These are phyloP conservation scores for Leucosporidium scottii DNA, from an alignment of 768 basidiomycete species.

Conservation along the genomic window DNA sequence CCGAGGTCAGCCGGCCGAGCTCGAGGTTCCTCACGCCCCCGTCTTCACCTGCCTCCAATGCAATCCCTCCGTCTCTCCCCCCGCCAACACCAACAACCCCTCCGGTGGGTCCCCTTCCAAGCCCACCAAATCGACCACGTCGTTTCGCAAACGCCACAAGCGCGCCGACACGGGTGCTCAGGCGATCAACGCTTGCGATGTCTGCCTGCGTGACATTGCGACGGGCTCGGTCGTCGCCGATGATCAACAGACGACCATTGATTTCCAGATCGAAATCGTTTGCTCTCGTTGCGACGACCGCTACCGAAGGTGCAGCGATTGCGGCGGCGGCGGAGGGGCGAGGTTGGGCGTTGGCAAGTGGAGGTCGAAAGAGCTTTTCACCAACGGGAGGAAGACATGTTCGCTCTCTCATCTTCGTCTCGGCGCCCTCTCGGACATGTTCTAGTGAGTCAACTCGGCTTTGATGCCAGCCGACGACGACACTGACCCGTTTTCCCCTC, in stretches of 20 bases:
- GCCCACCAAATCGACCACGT: neutral
- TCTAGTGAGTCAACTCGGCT: neutral
- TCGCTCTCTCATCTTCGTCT: constrained; percentile 38
- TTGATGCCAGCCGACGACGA: neutral
- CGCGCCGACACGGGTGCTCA: neutral
- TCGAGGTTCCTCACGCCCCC: constrained; percentile 24
- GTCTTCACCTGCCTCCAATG: constrained; percentile 8
- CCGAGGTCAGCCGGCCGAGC: constrained; percentile 27
- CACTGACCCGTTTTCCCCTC: constrained; percentile 6
- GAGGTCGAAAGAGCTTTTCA: constrained; percentile 42
- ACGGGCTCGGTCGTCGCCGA: constrained; percentile 19
- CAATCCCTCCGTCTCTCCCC: neutral
- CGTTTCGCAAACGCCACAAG: constrained; percentile 25
- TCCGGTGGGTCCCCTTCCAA: too few species aligned
- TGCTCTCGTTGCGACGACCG: constrained; percentile 16
- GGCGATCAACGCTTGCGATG: constrained; percentile 15
- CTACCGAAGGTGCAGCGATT: constrained; percentile 25
- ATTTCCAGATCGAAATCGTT: constrained; percentile 23
- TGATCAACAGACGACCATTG: constrained; percentile 6
- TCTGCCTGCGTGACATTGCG: constrained; percentile 23
- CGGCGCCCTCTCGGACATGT: constrained; percentile 7
- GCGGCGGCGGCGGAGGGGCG: constrained; percentile 42
- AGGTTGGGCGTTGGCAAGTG: constrained; percentile 43
- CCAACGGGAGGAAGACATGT: constrained; percentile 41
- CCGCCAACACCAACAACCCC: too few species aligned